These are phyloP conservation scores for Aspergillus sparsus DNA, from an alignment of 495 filamentous ascomycete species.

Conservation along the genomic window DNA sequence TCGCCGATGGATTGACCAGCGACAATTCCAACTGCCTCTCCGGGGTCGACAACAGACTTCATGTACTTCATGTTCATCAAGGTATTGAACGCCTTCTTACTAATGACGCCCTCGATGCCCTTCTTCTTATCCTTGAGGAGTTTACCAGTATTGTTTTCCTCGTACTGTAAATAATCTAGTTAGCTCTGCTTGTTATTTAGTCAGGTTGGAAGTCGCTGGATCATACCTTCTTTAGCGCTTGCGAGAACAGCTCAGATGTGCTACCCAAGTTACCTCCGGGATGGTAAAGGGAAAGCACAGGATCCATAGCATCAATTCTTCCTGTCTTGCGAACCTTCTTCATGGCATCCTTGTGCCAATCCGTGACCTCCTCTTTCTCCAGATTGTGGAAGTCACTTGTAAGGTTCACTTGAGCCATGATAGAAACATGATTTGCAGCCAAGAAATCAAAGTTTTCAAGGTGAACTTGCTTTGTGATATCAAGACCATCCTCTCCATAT, in stretches of 20 bases:
- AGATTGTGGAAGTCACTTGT: conserved; percentile 51
- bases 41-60: conserved; percentile 89
- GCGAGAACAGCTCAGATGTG: conserved; percentile 84
- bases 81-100: conserved; percentile 76
- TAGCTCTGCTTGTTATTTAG: conserved; percentile 16
- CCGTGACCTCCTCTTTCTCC: conserved; percentile 50
- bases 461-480: conserved; percentile 92
- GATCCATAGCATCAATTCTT: conserved; percentile 69
- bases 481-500: conserved; percentile 94
- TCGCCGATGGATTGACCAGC: conserved; percentile 96
- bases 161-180: conserved; percentile 54
- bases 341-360: conserved; percentile 71
- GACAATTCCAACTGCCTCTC: conserved; percentile 96
- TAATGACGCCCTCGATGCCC: conserved; percentile 51
- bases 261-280: conserved; percentile 78
- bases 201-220: too few relatives aligned
- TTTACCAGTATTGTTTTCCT: conserved; percentile 72
- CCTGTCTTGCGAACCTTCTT: conserved; percentile 75
- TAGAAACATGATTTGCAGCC: conserved; percentile 68
- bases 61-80: conserved; percentile 90
- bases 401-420: conserved; percentile 55
- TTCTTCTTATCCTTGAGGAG: conserved; percentile 79
- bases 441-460: conserved; percentile 88
- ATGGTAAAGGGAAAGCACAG: conserved; percentile 69
- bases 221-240: conserved; percentile 57